Conservation (phyloP, 768 basidiomycete genomes). For the Lactifluus subvellereus region DNA sequence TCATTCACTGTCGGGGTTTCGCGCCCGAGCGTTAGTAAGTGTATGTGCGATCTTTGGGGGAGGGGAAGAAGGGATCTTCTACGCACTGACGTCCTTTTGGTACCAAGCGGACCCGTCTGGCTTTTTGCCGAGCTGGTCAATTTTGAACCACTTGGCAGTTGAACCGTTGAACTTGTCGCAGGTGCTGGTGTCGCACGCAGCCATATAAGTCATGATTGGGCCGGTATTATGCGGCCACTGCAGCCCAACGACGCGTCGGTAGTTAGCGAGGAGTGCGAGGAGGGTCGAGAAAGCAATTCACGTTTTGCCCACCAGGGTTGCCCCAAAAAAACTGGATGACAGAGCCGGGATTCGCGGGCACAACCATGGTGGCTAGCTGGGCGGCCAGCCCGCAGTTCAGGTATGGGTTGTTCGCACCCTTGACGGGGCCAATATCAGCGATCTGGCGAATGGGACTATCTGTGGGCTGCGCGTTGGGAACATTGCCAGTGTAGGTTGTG, state of each 20-base stretch:
- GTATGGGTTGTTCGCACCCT: slow-evolving; percentile 47
- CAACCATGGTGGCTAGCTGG: slow-evolving; percentile 41
- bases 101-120: slow-evolving; percentile 28
- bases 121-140: slow-evolving; percentile 30
- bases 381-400: slow-evolving; percentile 57
- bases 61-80: background rate
- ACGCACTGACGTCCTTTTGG: slow-evolving; percentile 30
- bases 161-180: slow-evolving; percentile 59
- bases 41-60: background rate
- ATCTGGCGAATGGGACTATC: slow-evolving; percentile 37
- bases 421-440: slow-evolving; percentile 38
- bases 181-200: slow-evolving; percentile 46
- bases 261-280: background rate
- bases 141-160: slow-evolving; percentile 69
- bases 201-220: slow-evolving; percentile 71
- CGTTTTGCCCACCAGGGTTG: slow-evolving; percentile 34
- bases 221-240: slow-evolving; percentile 58
- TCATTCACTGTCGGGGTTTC: slow-evolving; percentile 25
- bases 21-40: background rate
- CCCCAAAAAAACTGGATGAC: slow-evolving; percentile 47
- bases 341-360: slow-evolving; percentile 54
- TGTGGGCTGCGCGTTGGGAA: slow-evolving; percentile 12
- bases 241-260: background rate
- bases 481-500: slow-evolving; percentile 17
- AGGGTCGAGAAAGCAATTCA: slow-evolving; percentile 16